Percentiles rank a stretch among this genome's conserved stretches.
Conservation (phyloP, 768 basidiomycete species). For the Leccinellum albellum region DNA sequence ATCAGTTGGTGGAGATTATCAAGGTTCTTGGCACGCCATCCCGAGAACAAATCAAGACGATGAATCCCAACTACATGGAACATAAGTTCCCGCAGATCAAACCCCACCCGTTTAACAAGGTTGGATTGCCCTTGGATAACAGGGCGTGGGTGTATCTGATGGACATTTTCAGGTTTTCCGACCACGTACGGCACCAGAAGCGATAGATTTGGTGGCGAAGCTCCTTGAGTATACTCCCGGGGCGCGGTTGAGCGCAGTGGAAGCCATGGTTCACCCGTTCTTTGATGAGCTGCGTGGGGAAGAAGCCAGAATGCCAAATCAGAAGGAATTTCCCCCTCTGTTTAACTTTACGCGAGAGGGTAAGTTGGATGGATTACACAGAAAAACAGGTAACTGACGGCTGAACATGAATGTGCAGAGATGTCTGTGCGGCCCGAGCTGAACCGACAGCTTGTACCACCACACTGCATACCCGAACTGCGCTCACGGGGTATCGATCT, state of each 20-base stretch:
- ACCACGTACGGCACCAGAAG: constrained; percentile 92
- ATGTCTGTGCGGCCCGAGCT: constrained; percentile 95
- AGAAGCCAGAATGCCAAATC: constrained; percentile 93
- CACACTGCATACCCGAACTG: constrained; percentile 86
- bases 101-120: constrained; percentile 98
- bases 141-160: constrained; percentile 12
- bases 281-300: constrained; percentile 93
- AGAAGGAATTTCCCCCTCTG: constrained; percentile 89
- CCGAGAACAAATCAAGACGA: constrained; percentile 99
- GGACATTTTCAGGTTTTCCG: constrained; percentile 79
- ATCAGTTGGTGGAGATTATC: constrained; percentile 99
- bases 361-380: constrained; percentile 37
- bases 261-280: constrained; percentile 93
- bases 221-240: constrained; percentile 98
- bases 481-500: constrained; percentile 80
- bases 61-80: constrained; percentile 99
- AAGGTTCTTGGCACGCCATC: constrained; percentile 98
- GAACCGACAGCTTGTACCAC: constrained; percentile 86
- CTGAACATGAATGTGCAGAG: constrained; percentile 48
- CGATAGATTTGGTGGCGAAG: constrained; percentile 93
- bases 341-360: constrained; percentile 97
- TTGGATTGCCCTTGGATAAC: constrained; percentile 25
- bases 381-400: not conserved
- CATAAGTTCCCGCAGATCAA: constrained; percentile 99
- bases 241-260: constrained; percentile 82